Evolutionary conservation across 1,139 yeast genomes (phyloP).

Genomic region (Scheffersomyces titani): DNA sequence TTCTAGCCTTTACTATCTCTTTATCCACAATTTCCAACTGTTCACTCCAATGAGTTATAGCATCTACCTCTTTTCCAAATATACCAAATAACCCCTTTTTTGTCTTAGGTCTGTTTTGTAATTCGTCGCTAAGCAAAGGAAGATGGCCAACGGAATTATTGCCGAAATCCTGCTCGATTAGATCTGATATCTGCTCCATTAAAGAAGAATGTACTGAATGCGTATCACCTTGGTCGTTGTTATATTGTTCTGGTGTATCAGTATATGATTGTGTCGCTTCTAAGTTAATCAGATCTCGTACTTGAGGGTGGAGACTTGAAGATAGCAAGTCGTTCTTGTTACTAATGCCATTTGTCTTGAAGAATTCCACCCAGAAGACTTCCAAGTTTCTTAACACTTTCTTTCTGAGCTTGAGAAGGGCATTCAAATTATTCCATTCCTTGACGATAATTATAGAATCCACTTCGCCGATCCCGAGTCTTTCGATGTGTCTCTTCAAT

Average conservation of each 20-base stretch:
- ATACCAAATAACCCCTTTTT: conserved; percentile 53
- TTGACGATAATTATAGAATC: conserved; percentile 75
- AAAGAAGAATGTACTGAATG: not conserved
- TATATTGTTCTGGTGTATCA: conserved; percentile 12
- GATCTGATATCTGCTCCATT: not conserved
- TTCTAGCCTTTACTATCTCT: conserved; percentile 57
- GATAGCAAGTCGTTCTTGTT: conserved; percentile 31
- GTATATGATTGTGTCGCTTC: conserved; percentile 16
- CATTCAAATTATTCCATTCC: conserved; percentile 78
- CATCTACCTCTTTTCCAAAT: conserved; percentile 62
- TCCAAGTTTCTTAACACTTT: conserved; percentile 60
- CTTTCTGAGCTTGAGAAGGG: conserved; percentile 60
- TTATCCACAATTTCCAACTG: conserved; percentile 58
- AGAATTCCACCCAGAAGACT: conserved; percentile 74
- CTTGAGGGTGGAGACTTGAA: conserved; percentile 26
- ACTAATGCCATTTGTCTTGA: conserved; percentile 41
- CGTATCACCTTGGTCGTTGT: not conserved
- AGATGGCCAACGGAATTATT: conserved; percentile 19
- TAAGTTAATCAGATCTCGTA: conserved; percentile 31
- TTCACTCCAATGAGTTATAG: conserved; percentile 61
- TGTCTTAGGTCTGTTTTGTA: conserved; percentile 49
- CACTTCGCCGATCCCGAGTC: conserved; percentile 78
- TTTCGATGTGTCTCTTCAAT: conserved; percentile 72
- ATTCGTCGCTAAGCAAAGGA: conserved; percentile 32
- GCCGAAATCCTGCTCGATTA: not conserved